Base-by-base conservation (phyloP, 805 yeast genomes). In the Wickerhamomyces subpelliculosus region DNA sequence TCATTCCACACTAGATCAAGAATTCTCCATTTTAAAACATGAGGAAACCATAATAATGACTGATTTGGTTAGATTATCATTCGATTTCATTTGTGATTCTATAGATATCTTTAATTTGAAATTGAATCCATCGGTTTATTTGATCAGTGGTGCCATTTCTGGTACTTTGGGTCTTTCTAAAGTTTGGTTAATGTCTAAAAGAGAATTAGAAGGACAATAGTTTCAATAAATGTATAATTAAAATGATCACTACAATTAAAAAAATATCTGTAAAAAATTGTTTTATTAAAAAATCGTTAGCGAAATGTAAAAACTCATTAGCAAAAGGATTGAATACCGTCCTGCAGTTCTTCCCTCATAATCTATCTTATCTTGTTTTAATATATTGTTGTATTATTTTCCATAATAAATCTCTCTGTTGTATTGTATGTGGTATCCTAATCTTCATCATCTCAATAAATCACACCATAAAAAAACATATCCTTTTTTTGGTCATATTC, bases 1-100 rank as follows among this genome's bases (percentile, higher is more conserved):
- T 35, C 8, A 45, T 39, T 18, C 39, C 13, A 29, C 35, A 20
- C 16, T 50, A 7, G 41, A 54, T 4, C 27, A 42, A 2, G 65
- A 65, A 45, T 38, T 70, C 32, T 45, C 54, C 21, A 49, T 52
- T 14, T 38, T 68, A 29, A 54, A 62, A 31, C 54, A 59, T 24
- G 63, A 68, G 38, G 67, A 64, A 37, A 46, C 42, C 12, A 43
- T 64, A 13, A 54, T 67, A 2, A 44, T 62, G 23, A 43, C 72
- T 13, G 78, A 73, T 44, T 31, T 73, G 1, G 43, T 58, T 3
- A 66, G 71, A 46, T 50, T 71, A 11, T 18, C 58, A 1, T 73
- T 70, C 38, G 81, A 75, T 52, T 62, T 71, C 29, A 48, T 61
- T 10, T 75, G 70, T 39, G 76, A 72, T 49, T 51, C 73, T 1